Base-by-base conservation (phyloP, 2,329 filamentous ascomycete genomes). In the Exophiala aquamarina region DNA sequence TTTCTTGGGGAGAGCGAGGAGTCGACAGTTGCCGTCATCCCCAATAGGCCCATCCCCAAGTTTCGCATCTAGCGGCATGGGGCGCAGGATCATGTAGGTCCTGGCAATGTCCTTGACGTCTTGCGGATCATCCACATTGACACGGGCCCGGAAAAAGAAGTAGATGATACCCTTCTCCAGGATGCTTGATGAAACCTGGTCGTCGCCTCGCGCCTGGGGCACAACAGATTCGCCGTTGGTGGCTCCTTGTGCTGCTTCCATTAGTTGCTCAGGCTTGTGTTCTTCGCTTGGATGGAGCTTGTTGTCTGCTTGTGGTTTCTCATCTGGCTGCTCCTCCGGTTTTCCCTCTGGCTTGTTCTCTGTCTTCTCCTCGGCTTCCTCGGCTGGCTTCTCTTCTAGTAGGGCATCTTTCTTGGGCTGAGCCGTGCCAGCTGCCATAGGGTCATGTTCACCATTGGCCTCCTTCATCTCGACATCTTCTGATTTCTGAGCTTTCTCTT, bases 111-210 rank as follows among this genome's bases (percentile, higher is more conserved):
- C 89, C 32, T 78, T 69, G 1, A 92, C 74, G 36, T 78, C 76
- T 14, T 84, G 76, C 0, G 89, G 84, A 5, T 87, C 76, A 3
- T 89, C 80, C 19, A 87, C 76, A 41, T 82, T 81, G 29, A 95
- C 87, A 10, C 89, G 83, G 6, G 83, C 82, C 14, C 90, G 84
- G 60, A 86, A 85, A 73, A 95, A 94, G 76, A 95, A 95, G 73
- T 95, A 95, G 57, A 95, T 83, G 58, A 93, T 79, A 3, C 90
- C 90, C 61, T 93, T 95, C 62, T 96, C 90, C 2, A 94, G 75
- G 18, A 95, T 82, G 49, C 73, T 83, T 4, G 77, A 79, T 1
- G 81, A 73, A 31, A 77, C 66, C n/a, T n/a, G n/a, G 2, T 71
- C 66, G 35, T 75, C 66, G 58, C 76, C 74, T 33, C 78, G 73